Base-by-base conservation (phyloP, 176 grass and related monocot species). In the Leersia perrieri region DNA sequence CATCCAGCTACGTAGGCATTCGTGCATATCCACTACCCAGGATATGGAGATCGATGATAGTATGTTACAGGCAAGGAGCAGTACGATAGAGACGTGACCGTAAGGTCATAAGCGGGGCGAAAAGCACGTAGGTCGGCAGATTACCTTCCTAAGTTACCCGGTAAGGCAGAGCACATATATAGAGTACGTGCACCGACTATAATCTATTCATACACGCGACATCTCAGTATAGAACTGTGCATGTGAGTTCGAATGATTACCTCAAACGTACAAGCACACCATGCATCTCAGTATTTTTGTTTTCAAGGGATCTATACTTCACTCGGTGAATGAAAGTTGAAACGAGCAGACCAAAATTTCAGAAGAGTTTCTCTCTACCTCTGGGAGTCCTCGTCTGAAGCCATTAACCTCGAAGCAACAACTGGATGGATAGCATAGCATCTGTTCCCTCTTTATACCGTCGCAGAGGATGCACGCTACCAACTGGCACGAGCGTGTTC, bases 21-120 rank as follows among this genome's bases (percentile, higher is more conserved):
- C 14, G 73, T 72, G 73, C 42, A 78, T 64, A 88, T 77, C 10
- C 51, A 87, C 69, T 11, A n/a, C n/a, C n/a, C 57, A n/a, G 2
- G 26, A 65, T 15, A 8, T 55, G 51, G 51, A 23, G 22, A 9
- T 57, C 0, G 51, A n/a, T 57, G n/a, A n/a, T n/a, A n/a, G n/a
- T n/a, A n/a, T n/a, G n/a, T n/a, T n/a, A n/a, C n/a, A n/a, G n/a
- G n/a, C n/a, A n/a, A n/a, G n/a, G n/a, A n/a, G n/a, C n/a, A n/a
- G n/a, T n/a, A n/a, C n/a, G n/a, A n/a, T n/a, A n/a, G n/a, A 28
- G 42, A 51, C 33, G 26, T 72, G 27, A 18, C 18, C 14, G 20
- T 63, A 42, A 31, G 60, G 15, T 66, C 33, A 29, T 33, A 30
- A 64, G 44, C 74, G n/a, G 31, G 15, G 23, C 15, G 53, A 25